Conservation (phyloP, 495 filamentous ascomycete genomes). For the Evansstolkia leycettana region DNA sequence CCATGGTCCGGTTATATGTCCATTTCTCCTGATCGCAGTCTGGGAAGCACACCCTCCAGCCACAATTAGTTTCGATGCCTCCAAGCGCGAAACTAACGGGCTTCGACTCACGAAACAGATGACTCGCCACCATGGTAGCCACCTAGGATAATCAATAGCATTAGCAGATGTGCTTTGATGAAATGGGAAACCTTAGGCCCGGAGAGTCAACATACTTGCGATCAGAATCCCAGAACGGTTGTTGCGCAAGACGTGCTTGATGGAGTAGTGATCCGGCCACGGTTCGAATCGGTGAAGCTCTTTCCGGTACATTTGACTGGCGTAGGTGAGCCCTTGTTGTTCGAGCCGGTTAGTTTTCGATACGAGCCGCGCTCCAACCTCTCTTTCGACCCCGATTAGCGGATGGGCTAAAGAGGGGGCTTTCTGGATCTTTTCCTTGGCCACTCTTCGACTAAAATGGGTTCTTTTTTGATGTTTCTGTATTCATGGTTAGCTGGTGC, state of each 20-base stretch:
- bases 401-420: conserved; percentile 16
- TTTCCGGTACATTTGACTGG: conserved; percentile 19
- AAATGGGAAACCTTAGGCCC: too few relatives aligned
- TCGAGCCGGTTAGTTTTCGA: conserved; percentile 13
- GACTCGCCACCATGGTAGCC: conserved; percentile 20
- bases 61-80: conserved; percentile 3
- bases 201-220: conserved; percentile 24
- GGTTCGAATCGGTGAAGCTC: conserved; percentile 23
- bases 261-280: conserved; percentile 17
- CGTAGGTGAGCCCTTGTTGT: conserved; percentile 17
- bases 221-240: conserved; percentile 24
- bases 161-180: too few relatives aligned
- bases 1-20: conserved; percentile 27
- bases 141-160: conserved; percentile 11
- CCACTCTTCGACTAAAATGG: conserved; percentile 13
- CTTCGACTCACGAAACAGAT: conserved; percentile 22
- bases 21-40: conserved; percentile 21
- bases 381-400: conserved; percentile 13
- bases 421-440: conserved; percentile 24
- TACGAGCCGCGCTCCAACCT: conserved; percentile 11
- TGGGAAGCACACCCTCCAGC: conserved; percentile 24
- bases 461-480: conserved; percentile 20
- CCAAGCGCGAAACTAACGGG: not conserved
- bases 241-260: conserved; percentile 25
- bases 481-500: not conserved